Evolutionary conservation across 768 basidiomycete species (phyloP).

Genomic region (Tricholoma sp.): DNA sequence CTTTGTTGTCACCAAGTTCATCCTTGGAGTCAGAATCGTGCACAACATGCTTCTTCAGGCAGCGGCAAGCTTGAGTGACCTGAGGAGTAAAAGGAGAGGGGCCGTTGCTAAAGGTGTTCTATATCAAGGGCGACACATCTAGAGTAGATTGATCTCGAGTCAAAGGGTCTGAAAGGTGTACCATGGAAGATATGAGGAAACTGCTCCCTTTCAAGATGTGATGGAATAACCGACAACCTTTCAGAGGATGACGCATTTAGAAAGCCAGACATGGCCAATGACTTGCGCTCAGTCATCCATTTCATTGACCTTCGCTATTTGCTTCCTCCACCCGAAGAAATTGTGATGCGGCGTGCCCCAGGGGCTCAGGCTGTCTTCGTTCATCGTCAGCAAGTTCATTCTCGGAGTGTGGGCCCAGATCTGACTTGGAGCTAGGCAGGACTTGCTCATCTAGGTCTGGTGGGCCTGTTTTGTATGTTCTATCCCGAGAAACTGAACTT

Average conservation of each 20-base stretch:
- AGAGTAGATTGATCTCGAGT: constrained; percentile 12
- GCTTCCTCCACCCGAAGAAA: constrained; percentile 39
- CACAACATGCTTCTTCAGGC: constrained; percentile 12
- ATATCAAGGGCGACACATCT: no score
- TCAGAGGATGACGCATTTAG: constrained; percentile 8
- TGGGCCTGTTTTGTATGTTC: constrained; percentile 30
- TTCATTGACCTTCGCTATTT: constrained; percentile 37
- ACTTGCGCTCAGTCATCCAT: constrained; percentile 19
- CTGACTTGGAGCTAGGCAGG: constrained; percentile 38
- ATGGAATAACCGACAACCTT: constrained; percentile 9
- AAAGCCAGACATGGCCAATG: neutral
- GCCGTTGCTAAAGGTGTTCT: constrained; percentile 5
- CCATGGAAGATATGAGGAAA: neutral
- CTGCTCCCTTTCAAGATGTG: constrained; percentile 6
- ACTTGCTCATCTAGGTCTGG: constrained; percentile 28
- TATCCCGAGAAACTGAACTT: constrained; percentile 19
- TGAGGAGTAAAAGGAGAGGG: constrained; percentile 20
- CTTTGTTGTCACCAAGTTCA: constrained; percentile 3
- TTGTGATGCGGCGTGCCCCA: constrained; percentile 19
- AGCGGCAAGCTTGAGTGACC: constrained; percentile 10
- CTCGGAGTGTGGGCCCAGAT: constrained; percentile 12
- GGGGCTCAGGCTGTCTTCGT: constrained; percentile 15
- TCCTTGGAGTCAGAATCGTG: constrained; percentile 15
- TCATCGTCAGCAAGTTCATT: constrained; percentile 17
- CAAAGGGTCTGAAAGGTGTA: neutral